Conservation (phyloP, 2,329 filamentous ascomycete species). For the Hypocreales sp. region DNA sequence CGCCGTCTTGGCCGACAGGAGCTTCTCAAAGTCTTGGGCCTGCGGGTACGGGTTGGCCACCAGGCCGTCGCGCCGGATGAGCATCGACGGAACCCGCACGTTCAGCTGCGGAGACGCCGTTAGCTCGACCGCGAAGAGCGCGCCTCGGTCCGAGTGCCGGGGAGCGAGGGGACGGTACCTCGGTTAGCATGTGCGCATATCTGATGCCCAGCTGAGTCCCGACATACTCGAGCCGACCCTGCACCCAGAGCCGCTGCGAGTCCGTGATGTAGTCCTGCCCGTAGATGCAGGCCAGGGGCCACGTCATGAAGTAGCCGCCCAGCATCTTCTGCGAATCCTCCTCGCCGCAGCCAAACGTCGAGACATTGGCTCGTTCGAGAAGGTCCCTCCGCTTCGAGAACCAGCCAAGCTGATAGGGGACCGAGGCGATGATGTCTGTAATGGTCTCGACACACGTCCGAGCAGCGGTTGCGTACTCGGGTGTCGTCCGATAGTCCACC, state of each 20-base stretch:
- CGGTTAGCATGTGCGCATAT: conserved; percentile 38
- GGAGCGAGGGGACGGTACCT: too few relatives aligned
- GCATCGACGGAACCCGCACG: conserved; percentile 45
- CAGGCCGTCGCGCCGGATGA: conserved; percentile 38
- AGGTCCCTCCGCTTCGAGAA: conserved; percentile 29
- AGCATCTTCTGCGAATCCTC: conserved; percentile 35
- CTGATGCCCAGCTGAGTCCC: conserved; percentile 39
- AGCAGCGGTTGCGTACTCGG: conserved; percentile 41
- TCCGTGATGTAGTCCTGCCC: conserved; percentile 45
- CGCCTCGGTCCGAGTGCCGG: too few relatives aligned
- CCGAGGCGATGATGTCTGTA: conserved; percentile 41
- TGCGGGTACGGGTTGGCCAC: conserved; percentile 27
- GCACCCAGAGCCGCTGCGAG: conserved; percentile 38
- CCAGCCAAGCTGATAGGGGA: conserved; percentile 49
- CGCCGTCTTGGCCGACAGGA: conserved; percentile 22
- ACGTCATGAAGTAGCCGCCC: conserved; percentile 43
- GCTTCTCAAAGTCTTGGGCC: conserved; percentile 27
- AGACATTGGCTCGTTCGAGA: conserved; percentile 22
- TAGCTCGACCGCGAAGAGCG: too few relatives aligned
- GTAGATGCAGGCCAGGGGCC: conserved; percentile 38
- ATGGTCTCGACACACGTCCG: conserved; percentile 35
- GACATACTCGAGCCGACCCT: conserved; percentile 37
- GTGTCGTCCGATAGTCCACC: conserved; percentile 45
- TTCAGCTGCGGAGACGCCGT: conserved; percentile 26
- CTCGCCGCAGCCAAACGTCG: conserved; percentile 32